These are phyloP conservation scores for Coniochaeta sp. DNA, from an alignment of 2,329 filamentous ascomycete species.

Conservation along the genomic window DNA sequence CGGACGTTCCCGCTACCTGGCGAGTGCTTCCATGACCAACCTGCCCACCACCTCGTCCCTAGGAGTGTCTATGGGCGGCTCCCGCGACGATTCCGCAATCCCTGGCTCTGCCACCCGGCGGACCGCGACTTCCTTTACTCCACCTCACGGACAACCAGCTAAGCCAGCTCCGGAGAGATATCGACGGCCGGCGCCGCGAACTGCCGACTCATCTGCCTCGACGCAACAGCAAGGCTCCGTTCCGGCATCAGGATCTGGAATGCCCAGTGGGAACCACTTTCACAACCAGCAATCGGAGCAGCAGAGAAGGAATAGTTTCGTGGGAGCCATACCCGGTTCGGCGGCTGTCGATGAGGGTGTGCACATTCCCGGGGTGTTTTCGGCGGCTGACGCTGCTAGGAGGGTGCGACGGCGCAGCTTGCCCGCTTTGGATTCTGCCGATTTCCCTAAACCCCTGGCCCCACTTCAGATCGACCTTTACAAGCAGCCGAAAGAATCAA, in stretches of 20 bases:
- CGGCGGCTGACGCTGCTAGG: conserved; percentile 62
- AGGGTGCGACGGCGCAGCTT: conserved; percentile 78
- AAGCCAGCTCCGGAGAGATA: conserved; percentile 80
- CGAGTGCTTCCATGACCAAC: conserved; percentile 32
- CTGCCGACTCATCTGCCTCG: conserved; percentile 38
- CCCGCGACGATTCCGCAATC: conserved; percentile 46
- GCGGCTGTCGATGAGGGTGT: conserved; percentile 62
- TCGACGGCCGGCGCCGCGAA: conserved; percentile 56
- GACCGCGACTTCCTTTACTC: conserved; percentile 26
- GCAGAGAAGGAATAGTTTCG: conserved; percentile 37
- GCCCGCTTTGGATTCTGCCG: conserved; percentile 52
- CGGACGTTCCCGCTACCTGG: conserved; percentile 21
- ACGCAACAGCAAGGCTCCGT: conserved; percentile 23
- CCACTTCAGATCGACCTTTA: conserved; percentile 23
- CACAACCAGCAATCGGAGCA: conserved; percentile 37
- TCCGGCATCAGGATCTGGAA: conserved; percentile 42
- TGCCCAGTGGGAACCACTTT: conserved; percentile 48
- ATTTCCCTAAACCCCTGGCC: conserved; percentile 30
- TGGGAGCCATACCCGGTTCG: conserved; percentile 28
- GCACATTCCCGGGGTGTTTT: conserved; percentile 48
- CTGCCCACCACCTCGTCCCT: conserved; percentile 29
- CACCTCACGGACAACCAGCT: conserved; percentile 48
- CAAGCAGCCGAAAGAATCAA: conserved; percentile 26
- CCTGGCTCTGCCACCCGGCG: conserved; percentile 33
- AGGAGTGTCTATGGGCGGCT: conserved; percentile 30